phyloP scores from a whole-genome alignment of 257 asterid species.

The Solanum corneliomulleri region DNA sequence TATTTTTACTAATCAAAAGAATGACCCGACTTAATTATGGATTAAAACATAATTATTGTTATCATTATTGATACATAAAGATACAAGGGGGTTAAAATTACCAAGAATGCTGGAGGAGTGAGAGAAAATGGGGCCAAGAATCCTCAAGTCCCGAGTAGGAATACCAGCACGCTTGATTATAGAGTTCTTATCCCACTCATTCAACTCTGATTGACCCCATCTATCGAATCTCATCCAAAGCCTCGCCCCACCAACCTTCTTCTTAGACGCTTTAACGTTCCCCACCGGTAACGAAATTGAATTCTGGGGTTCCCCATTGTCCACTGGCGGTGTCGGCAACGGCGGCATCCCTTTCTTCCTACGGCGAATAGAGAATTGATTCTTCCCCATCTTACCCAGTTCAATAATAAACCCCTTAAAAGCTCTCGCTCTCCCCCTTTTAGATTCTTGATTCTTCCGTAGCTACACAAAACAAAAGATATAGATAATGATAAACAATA shows the following conservation, averaged over 20 bases:
- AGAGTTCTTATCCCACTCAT: constrained; percentile 76
- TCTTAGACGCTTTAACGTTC: constrained; percentile 28
- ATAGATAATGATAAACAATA: background rate
- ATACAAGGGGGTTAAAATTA: constrained; percentile 1
- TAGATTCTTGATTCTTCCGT: background rate
- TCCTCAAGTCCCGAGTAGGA: constrained; percentile 91
- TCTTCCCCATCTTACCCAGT: constrained; percentile 23
- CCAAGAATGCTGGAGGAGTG: constrained; percentile 94
- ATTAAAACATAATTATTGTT: background rate
- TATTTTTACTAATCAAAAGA: background rate
- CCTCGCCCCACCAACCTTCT: constrained; percentile 73
- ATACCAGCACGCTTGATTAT: constrained; percentile 71
- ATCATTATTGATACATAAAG: background rate
- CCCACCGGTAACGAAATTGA: background rate
- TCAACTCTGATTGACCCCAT: constrained; percentile 76
- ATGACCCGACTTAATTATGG: background rate
- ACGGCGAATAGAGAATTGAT: constrained; percentile 41
- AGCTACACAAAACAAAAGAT: background rate
- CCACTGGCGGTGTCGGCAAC: constrained; percentile 20
- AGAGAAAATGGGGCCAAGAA: constrained; percentile 94
- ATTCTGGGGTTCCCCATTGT: background rate
- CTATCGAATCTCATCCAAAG: constrained; percentile 97
- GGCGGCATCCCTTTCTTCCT: constrained; percentile 39
- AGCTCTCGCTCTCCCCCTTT: background rate
- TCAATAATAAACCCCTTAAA: background rate